A percentile compares a stretch with the other conserved stretches of the same genome.
Conservation (phyloP, 495 filamentous ascomycete species). For the Neurospora sp. region DNA sequence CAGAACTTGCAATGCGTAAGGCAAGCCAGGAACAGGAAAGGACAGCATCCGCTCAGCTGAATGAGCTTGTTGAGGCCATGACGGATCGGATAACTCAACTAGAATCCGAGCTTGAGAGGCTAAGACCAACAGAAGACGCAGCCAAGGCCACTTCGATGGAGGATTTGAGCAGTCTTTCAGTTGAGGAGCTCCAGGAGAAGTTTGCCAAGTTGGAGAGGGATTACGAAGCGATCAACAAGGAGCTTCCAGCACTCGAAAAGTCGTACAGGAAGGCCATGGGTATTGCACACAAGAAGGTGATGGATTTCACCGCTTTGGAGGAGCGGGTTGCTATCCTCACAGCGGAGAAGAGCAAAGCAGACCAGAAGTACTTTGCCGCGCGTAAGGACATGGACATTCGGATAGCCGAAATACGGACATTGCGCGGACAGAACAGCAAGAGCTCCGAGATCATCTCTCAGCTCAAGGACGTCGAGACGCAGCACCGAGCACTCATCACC, state of each 20-base stretch:
- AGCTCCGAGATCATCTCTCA: conserved; percentile 88
- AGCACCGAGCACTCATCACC: conserved; percentile 49
- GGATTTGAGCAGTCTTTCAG: conserved; percentile 40
- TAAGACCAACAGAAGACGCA: conserved; percentile 42
- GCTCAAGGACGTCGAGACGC: conserved; percentile 77
- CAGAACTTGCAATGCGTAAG: conserved; percentile 73
- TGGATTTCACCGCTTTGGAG: conserved; percentile 62
- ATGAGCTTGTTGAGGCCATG: conserved; percentile 66
- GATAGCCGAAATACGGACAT: conserved; percentile 61
- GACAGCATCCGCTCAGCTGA: conserved; percentile 53
- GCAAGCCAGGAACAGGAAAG: conserved; percentile 67
- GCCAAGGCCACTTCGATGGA: conserved; percentile 33
- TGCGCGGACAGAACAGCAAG: conserved; percentile 74
- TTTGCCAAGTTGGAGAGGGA: conserved; percentile 64
- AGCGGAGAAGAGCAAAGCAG: conserved; percentile 89
- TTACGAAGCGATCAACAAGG: conserved; percentile 72
- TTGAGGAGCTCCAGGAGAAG: conserved; percentile 64
- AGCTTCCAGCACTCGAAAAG: conserved; percentile 74
- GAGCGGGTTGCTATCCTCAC: conserved; percentile 63
- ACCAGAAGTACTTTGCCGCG: conserved; percentile 93
- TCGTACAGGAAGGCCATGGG: conserved; percentile 80
- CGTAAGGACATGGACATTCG: conserved; percentile 87
- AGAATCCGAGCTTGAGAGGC: conserved; percentile 68
- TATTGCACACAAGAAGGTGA: conserved; percentile 75
- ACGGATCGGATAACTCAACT: conserved; percentile 66